Evolutionary conservation across 306 rosid genomes (phyloP).

Genomic region (Medicago arabica): DNA sequence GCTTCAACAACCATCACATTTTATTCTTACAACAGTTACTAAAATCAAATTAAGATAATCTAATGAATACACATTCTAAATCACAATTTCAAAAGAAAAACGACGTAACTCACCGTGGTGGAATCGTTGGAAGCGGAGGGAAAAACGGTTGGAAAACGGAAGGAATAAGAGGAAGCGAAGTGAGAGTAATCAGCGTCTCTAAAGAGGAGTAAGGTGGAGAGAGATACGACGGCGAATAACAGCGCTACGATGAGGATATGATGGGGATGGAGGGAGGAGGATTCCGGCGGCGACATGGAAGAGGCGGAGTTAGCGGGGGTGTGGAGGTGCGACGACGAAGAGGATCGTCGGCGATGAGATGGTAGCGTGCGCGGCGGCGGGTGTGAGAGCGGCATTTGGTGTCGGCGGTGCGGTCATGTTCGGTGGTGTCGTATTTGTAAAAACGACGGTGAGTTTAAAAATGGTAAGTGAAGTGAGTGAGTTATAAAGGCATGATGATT

Average conservation of each 20-base stretch:
- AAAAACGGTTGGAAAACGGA: slow-evolving; percentile 23
- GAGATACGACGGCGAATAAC: slow-evolving; percentile 51
- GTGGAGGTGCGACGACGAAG: slow-evolving; percentile 2
- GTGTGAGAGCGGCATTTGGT: slow-evolving; percentile 24
- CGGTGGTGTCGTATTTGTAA: neutral
- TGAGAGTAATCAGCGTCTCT: slow-evolving; percentile 50
- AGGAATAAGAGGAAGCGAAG: slow-evolving; percentile 42
- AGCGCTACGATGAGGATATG: slow-evolving; percentile 42
- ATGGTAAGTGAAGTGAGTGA: no score
- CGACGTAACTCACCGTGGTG: slow-evolving; percentile 47
- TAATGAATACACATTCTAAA: slow-evolving; percentile 13
- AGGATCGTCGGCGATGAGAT: slow-evolving; percentile 39
- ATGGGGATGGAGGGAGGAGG: slow-evolving; percentile 32
- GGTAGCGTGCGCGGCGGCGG: slow-evolving; percentile 33
- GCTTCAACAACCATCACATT: neutral
- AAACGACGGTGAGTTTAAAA: slow-evolving; percentile 17
- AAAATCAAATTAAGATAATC: slow-evolving; percentile 15
- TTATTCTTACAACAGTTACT: neutral
- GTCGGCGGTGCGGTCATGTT: slow-evolving; percentile 41
- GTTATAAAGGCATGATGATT: neutral
- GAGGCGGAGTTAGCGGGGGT: slow-evolving; percentile 17
- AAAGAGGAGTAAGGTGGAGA: slow-evolving; percentile 56
- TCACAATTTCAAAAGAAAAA: neutral
- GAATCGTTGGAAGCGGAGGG: slow-evolving; percentile 43
- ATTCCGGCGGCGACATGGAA: slow-evolving; percentile 44